Base-by-base conservation (phyloP, 1,284 basidiomycete genomes). In the Ceratobasidium sp. region DNA sequence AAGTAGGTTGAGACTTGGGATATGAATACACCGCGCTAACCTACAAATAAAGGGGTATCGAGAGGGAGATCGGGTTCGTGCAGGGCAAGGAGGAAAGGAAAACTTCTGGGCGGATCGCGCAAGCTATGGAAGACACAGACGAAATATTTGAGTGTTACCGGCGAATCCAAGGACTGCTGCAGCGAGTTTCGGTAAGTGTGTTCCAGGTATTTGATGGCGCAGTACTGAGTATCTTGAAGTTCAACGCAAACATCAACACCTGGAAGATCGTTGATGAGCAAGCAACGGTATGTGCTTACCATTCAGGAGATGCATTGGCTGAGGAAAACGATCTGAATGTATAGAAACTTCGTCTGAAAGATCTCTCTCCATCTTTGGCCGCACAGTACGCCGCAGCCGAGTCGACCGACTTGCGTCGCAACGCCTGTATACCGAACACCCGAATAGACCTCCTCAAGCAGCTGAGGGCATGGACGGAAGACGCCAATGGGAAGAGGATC, bases 111-210 rank as follows among this genome's bases (percentile, higher is more conserved):
- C 35, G 21, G 23, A 16, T 23, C 9, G 6, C 43, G 16, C 5
- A n/a, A 9, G 58, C 58, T 14, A 21, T 11, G 14, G 28, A 21
- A 16, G 38, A 61, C 23, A 35, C 58, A 5, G 58, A 41, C 6
- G 41, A 61, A 1, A 26, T 61, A 7, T 11, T 67, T n/a, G 64
- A 14, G 14, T 55, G 50, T 26, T 67, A 55, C 41, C 64, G 35
- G 1, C 30, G 64, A 3, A 55, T 67, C 32, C 32, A 55, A 41
- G 35, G 8, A 1, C 64, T 54, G 18, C 38, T 67, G 2, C 14
- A 55, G 35, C 30, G 50, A 8, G 6, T 67, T 11, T 35, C 50
- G 35, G 64, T 67, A 30, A 54, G 64, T 41, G n/a, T 57, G n/a
- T n/a, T n/a, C 30, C 18, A 3, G 23, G n/a, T 21, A 26, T 6